Evolutionary conservation across 345 rosid genomes (phyloP).

Genomic region (Sonneratia caseolaris): DNA sequence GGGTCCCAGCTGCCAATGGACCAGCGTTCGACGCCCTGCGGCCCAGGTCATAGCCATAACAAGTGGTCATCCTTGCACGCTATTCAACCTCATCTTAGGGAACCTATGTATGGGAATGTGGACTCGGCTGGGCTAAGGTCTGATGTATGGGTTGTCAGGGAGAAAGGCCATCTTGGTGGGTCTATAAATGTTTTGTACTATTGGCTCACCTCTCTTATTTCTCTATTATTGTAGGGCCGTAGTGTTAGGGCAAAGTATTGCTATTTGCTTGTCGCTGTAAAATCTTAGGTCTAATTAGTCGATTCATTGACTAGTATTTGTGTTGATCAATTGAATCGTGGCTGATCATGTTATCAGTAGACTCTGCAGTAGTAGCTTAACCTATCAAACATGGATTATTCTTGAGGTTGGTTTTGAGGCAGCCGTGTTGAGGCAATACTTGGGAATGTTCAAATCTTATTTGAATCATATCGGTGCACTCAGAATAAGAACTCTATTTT

Average conservation of each 20-base stretch:
- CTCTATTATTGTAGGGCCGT: neutral
- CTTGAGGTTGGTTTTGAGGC: too few relatives aligned
- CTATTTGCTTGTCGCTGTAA: neutral
- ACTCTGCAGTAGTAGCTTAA: too few relatives aligned
- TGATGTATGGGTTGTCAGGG: slow-evolving; percentile 3
- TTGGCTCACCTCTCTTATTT: slow-evolving; percentile 1
- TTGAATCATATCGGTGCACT: too few relatives aligned
- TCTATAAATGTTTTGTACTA: slow-evolving; percentile 10
- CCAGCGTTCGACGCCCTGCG: slow-evolving; percentile 7
- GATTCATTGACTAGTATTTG: neutral
- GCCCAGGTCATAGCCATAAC: slow-evolving; percentile 1
- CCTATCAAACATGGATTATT: too few relatives aligned
- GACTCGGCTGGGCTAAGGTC: too few relatives aligned
- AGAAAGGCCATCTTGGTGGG: slow-evolving; percentile 7
- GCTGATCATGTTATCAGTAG: too few relatives aligned
- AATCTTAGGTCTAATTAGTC: neutral
- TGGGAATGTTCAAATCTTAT: too few relatives aligned
- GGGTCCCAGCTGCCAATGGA: slow-evolving; percentile 19
- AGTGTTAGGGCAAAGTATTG: neutral
- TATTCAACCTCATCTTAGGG: too few relatives aligned
- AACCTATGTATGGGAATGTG: neutral
- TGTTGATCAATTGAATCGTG: neutral
- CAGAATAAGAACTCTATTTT: too few relatives aligned
- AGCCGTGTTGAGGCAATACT: too few relatives aligned
- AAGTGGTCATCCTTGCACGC: too few relatives aligned